Evolutionary conservation across 2,329 filamentous ascomycete species (phyloP).

Genomic region (Clarireedia monteithiana): DNA sequence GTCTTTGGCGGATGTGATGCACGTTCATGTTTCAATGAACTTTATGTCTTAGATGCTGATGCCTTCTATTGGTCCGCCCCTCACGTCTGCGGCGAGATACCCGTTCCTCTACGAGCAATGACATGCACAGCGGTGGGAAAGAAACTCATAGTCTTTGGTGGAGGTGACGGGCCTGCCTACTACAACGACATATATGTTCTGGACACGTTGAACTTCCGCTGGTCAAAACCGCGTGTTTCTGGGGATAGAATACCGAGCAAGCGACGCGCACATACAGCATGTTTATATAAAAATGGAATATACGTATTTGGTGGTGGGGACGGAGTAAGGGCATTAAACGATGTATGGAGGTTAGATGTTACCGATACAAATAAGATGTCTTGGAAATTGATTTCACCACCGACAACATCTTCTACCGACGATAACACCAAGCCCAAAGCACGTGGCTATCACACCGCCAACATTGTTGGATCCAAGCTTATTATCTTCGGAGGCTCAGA

Average conservation of each 20-base stretch:
- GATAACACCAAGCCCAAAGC: conserved; percentile 48
- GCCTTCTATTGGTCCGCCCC: conserved; percentile 62
- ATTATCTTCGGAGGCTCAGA: conserved; percentile 66
- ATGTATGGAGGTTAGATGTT: conserved; percentile 66
- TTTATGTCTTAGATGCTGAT: conserved; percentile 63
- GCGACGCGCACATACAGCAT: conserved; percentile 61
- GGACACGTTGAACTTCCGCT: conserved; percentile 63
- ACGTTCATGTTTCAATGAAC: conserved; percentile 58
- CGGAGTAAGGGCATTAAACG: conserved; percentile 61
- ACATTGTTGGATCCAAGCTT: conserved; percentile 65
- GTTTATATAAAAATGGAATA: conserved; percentile 62
- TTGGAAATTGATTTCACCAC: conserved; percentile 54
- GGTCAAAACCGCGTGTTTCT: conserved; percentile 51
- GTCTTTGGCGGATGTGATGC: conserved; percentile 64
- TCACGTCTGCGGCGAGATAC: conserved; percentile 56
- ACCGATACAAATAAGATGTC: conserved; percentile 58
- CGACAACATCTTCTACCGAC: conserved; percentile 34
- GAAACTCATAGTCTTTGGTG: conserved; percentile 62
- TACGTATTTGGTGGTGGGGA: conserved; percentile 68
- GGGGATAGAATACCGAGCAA: conserved; percentile 53
- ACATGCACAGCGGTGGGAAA: conserved; percentile 64
- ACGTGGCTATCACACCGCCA: conserved; percentile 63
- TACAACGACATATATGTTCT: conserved; percentile 67
- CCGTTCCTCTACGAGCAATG: conserved; percentile 60
- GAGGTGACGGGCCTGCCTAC: conserved; percentile 62